phyloP scores from a whole-genome alignment of 495 filamentous ascomycete genomes.

The Hypoxylon fuscum region DNA sequence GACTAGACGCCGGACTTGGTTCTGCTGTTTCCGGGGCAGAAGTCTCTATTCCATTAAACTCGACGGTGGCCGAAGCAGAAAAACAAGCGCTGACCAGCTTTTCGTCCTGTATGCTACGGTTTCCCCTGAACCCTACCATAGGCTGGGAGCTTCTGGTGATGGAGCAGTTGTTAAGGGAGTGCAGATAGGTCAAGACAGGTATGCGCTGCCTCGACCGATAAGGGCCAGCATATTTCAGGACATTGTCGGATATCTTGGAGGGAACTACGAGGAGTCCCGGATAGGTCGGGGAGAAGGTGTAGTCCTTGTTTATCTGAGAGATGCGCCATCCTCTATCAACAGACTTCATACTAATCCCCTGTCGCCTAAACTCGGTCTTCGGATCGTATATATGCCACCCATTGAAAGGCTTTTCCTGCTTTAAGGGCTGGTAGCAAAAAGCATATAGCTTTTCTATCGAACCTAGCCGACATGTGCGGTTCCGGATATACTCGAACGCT shows the following conservation, averaged over 20 bases:
- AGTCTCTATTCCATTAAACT: constrained; percentile 48
- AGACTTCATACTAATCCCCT: constrained; percentile 80
- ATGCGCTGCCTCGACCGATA: constrained; percentile 90
- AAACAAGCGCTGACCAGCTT: constrained; percentile 93
- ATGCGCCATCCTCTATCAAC: constrained; percentile 86
- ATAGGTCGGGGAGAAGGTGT: constrained; percentile 94
- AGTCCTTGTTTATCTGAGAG: constrained; percentile 87
- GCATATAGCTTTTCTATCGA: constrained; percentile 91
- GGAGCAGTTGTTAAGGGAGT: constrained; percentile 95
- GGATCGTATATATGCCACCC: constrained; percentile 93
- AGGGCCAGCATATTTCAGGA: constrained; percentile 88
- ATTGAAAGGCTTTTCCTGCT: constrained; percentile 75
- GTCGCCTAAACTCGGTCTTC: constrained; percentile 78
- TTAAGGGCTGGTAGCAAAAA: constrained; percentile 80
- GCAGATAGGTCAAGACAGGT: constrained; percentile 89
- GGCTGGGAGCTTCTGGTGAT: constrained; percentile 97
- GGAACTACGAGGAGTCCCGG: constrained; percentile 86
- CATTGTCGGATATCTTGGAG: constrained; percentile 90
- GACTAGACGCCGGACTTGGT: constrained; percentile 68
- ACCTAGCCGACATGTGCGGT: constrained; percentile 82
- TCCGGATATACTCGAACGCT: constrained; percentile 87
- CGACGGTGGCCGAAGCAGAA: constrained; percentile 68
- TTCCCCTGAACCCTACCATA: constrained; percentile 83
- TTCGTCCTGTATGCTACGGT: constrained; percentile 95
- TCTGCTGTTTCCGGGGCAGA: constrained; percentile 44